These are phyloP conservation scores for Penicillium robsamsonii DNA, from an alignment of 495 filamentous ascomycete genomes.

Conservation along the genomic window DNA sequence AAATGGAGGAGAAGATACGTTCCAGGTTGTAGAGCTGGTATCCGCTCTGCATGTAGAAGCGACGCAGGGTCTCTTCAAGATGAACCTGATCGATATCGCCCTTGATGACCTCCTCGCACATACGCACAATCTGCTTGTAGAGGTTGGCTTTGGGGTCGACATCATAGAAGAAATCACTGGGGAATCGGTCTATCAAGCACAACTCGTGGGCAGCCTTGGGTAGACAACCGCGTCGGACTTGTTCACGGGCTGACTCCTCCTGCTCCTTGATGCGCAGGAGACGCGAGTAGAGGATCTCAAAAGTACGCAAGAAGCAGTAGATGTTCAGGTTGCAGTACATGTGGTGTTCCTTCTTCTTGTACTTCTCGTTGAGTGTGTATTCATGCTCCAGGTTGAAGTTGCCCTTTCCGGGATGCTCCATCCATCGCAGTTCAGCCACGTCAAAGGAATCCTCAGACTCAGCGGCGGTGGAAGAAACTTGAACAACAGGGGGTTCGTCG, in stretches of 20 bases:
- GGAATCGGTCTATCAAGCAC: constrained; percentile 69
- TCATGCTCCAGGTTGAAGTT: constrained; percentile 56
- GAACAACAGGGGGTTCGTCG: constrained; percentile 77
- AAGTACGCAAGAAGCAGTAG: constrained; percentile 88
- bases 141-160: constrained; percentile 59
- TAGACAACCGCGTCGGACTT: constrained; percentile 62
- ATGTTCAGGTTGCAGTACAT: constrained; percentile 88
- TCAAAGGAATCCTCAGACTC: constrained; percentile 50
- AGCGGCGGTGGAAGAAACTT: constrained; percentile 48
- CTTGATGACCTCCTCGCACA: constrained; percentile 67
- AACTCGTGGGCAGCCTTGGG: constrained; percentile 79
- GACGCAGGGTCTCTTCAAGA: constrained; percentile 85
- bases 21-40: constrained; percentile 90
- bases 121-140: constrained; percentile 64
- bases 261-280: constrained; percentile 76
- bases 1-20: constrained; percentile 73
- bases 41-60: constrained; percentile 82
- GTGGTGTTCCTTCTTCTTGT: constrained; percentile 73
- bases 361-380: constrained; percentile 75
- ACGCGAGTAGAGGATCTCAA: constrained; percentile 82
- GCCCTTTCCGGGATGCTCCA: constrained; percentile 55
- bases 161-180: constrained; percentile 80
- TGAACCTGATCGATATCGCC: constrained; percentile 74
- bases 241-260: constrained; percentile 66
- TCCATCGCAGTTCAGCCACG: constrained; percentile 53